These are phyloP conservation scores for Talaromyces nanjingensis DNA, from an alignment of 495 filamentous ascomycete species.

Conservation along the genomic window DNA sequence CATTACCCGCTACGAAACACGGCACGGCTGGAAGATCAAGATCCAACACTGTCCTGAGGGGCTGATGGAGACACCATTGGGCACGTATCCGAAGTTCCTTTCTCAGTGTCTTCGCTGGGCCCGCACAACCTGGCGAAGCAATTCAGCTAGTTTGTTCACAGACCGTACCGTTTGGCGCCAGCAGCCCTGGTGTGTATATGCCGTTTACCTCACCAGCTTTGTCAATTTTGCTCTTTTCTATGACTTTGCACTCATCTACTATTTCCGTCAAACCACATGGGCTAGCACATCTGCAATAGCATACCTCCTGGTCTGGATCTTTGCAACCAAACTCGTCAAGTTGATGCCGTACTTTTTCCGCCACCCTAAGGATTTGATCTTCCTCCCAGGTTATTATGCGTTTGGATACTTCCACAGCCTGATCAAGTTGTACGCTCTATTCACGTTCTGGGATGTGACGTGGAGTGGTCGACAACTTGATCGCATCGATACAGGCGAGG, in stretches of 20 bases:
- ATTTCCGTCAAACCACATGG: constrained; percentile 7
- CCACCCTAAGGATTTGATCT: constrained; percentile 48
- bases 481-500: not conserved
- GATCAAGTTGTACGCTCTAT: constrained; percentile 55
- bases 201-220: constrained; percentile 52
- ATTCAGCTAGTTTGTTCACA: constrained; percentile 46
- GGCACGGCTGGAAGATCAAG: constrained; percentile 48
- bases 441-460: constrained; percentile 37
- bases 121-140: constrained; percentile 61
- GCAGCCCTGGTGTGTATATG: constrained; percentile 57
- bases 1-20: constrained; percentile 59
- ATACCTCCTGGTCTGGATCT: constrained; percentile 26
- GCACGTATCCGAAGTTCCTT: constrained; percentile 47
- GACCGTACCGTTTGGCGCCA: constrained; percentile 41
- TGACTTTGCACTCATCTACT: constrained; percentile 41
- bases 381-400: constrained; percentile 45
- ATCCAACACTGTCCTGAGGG: constrained; percentile 54
- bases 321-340: constrained; percentile 55
- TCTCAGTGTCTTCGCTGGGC: constrained; percentile 55
- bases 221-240: constrained; percentile 52
- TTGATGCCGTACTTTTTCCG: constrained; percentile 49
- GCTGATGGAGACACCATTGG: constrained; percentile 54
- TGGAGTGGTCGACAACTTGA: constrained; percentile 7
- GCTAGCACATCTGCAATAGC: not conserved
- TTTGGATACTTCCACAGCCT: constrained; percentile 57